Conservation (phyloP, 2,329 filamentous ascomycete genomes). For the Huntiella omanensis region DNA sequence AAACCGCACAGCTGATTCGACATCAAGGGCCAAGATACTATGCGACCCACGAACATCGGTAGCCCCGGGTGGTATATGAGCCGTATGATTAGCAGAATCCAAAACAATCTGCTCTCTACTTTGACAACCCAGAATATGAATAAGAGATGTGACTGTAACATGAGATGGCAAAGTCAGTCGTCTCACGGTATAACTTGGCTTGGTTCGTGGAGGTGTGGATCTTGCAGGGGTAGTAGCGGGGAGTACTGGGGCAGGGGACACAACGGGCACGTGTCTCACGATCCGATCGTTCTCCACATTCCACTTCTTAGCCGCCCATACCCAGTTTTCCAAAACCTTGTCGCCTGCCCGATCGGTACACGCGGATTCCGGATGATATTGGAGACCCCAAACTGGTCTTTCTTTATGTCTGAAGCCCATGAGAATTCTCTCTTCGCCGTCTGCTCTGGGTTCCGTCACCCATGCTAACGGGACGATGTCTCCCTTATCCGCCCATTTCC, state of each 20-base stretch:
- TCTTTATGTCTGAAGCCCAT: constrained; percentile 54
- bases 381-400: constrained; percentile 69
- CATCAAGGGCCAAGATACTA: constrained; percentile 54
- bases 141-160: constrained; percentile 28
- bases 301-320: constrained; percentile 43
- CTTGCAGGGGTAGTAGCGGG: too few species aligned
- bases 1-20: constrained; percentile 35
- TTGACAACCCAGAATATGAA: constrained; percentile 26
- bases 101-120: constrained; percentile 33
- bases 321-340: constrained; percentile 57
- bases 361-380: constrained; percentile 80
- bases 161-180: constrained; percentile 13
- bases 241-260: background rate
- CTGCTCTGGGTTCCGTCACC: constrained; percentile 28
- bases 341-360: constrained; percentile 55
- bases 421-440: constrained; percentile 35
- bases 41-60: constrained; percentile 38
- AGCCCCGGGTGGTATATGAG: constrained; percentile 20
- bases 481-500: constrained; percentile 21
- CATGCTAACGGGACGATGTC: constrained; percentile 43
- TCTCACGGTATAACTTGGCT: background rate
- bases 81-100: constrained; percentile 32
- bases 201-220: too few species aligned
- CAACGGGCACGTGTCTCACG: background rate
- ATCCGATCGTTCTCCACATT: constrained; percentile 22